These are phyloP conservation scores for Pogostemon cablin DNA, from an alignment of 257 asterid species.

Conservation along the genomic window DNA sequence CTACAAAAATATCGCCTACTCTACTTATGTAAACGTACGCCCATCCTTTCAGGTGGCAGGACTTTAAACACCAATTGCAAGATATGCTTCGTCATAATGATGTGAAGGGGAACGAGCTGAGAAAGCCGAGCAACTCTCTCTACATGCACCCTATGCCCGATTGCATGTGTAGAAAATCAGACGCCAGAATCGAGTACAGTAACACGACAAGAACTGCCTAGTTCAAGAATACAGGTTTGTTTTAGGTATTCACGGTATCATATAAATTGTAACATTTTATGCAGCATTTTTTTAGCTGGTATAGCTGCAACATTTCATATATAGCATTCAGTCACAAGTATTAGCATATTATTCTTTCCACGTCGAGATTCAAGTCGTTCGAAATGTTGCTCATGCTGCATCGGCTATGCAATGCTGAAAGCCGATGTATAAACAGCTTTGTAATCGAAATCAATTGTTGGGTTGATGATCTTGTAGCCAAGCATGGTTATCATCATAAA, in stretches of 20 bases:
- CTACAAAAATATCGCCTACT: background rate
- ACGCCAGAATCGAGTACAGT: conserved; percentile 39
- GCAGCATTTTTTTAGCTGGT: conserved; percentile 18
- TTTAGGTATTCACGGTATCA: conserved; percentile 25
- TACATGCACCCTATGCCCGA: conserved; percentile 95
- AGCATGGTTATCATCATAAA: too few species aligned
- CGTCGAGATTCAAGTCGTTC: background rate
- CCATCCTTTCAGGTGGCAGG: conserved; percentile 63
- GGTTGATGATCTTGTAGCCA: too few species aligned
- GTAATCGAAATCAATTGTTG: conserved; percentile 5
- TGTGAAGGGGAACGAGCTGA: conserved; percentile 72
- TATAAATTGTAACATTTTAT: conserved; percentile 26
- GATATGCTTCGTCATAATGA: conserved; percentile 92
- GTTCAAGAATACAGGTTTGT: conserved; percentile 17
- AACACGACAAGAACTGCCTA: conserved; percentile 50
- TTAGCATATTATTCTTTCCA: conserved; percentile 29
- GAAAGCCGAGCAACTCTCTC: conserved; percentile 75
- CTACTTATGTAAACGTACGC: too few species aligned
- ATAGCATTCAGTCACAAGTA: conserved; percentile 29
- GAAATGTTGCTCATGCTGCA: conserved; percentile 4
- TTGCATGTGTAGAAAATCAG: conserved; percentile 82
- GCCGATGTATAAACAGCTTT: background rate
- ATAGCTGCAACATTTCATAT: conserved; percentile 2
- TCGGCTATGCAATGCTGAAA: background rate
- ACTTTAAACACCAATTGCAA: conserved; percentile 68